Conservation (phyloP, 345 rosid genomes). For the Firmiana major region DNA sequence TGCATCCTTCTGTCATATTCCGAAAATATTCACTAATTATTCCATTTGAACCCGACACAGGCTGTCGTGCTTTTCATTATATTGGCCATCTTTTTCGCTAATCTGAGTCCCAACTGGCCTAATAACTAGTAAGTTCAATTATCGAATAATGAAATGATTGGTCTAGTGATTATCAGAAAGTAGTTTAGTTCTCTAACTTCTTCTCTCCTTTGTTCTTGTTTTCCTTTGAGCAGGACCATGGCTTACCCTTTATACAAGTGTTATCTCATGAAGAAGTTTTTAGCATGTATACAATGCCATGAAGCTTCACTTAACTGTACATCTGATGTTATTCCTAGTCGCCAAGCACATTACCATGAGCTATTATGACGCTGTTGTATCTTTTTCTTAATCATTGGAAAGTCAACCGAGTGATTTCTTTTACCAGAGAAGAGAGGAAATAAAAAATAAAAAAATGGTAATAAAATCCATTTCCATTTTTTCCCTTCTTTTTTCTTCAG, state of each 20-base stretch:
- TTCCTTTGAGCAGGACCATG: neutral
- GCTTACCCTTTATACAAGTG: neutral
- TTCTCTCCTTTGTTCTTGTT: neutral
- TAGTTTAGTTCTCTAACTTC: neutral
- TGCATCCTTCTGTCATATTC: neutral
- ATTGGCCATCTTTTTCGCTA: slow-evolving; percentile 35
- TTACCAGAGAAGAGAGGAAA: too few species aligned
- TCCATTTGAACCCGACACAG: slow-evolving; percentile 28
- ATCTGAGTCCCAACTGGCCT: slow-evolving; percentile 30
- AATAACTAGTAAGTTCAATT: slow-evolving; percentile 19
- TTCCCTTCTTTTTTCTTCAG: neutral
- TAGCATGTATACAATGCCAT: neutral
- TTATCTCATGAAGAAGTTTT: neutral
- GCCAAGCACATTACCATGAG: neutral
- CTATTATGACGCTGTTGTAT: neutral
- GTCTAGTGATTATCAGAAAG: neutral
- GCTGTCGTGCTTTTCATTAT: slow-evolving; percentile 31
- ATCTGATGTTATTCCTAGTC: neutral
- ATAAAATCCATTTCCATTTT: neutral
- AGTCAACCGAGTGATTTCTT: neutral
- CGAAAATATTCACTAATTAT: slow-evolving; percentile 8
- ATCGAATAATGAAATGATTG: neutral
- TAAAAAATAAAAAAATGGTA: neutral
- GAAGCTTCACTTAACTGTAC: neutral
- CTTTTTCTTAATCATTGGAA: neutral